Percentiles rank a stretch among this genome's conserved stretches.
Conservation (phyloP, 2,329 filamentous ascomycete species). For the Ophidiomyces ophidiicola region DNA sequence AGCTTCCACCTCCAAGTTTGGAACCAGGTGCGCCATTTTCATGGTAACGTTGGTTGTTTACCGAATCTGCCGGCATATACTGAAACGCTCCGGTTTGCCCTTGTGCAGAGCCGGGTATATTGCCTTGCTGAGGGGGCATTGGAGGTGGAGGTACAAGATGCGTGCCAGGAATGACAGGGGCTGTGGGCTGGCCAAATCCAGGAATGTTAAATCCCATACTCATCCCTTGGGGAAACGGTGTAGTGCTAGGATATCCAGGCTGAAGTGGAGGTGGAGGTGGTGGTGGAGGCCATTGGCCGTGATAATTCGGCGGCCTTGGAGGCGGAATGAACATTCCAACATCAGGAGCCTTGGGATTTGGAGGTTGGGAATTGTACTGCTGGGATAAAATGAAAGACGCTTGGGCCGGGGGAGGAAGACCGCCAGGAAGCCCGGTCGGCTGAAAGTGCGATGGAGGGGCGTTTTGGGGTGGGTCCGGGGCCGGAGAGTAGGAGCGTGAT, state of each 20-base stretch:
- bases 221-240: slow-evolving; percentile 7
- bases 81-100: slow-evolving; percentile 4
- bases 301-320: slow-evolving; percentile 25
- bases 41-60: slow-evolving; percentile 1
- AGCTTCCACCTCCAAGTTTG: slow-evolving; percentile 10
- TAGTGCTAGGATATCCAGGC: slow-evolving; percentile 3
- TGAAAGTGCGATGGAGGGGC: slow-evolving; percentile 17
- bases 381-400: slow-evolving; percentile 9
- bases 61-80: background rate
- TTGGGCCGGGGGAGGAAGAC: slow-evolving; percentile 3
- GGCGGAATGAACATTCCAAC: slow-evolving; percentile 18
- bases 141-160: slow-evolving; percentile 10
- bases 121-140: slow-evolving; percentile 17
- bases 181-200: slow-evolving; percentile 10
- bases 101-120: slow-evolving; percentile 17
- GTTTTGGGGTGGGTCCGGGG: slow-evolving; percentile 18
- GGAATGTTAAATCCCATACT: slow-evolving; percentile 15
- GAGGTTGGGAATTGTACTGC: slow-evolving; percentile 14
- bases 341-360: slow-evolving; percentile 1
- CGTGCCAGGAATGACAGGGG: slow-evolving; percentile 1
- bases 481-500: slow-evolving; percentile 26
- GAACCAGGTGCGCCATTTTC: slow-evolving; percentile 4
- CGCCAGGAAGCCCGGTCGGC: slow-evolving; percentile 11
- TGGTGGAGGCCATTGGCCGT: slow-evolving; percentile 28
- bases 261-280: slow-evolving; percentile 25